Conservation (phyloP, 305 asterid genomes). For the Fraxinus sp. region DNA sequence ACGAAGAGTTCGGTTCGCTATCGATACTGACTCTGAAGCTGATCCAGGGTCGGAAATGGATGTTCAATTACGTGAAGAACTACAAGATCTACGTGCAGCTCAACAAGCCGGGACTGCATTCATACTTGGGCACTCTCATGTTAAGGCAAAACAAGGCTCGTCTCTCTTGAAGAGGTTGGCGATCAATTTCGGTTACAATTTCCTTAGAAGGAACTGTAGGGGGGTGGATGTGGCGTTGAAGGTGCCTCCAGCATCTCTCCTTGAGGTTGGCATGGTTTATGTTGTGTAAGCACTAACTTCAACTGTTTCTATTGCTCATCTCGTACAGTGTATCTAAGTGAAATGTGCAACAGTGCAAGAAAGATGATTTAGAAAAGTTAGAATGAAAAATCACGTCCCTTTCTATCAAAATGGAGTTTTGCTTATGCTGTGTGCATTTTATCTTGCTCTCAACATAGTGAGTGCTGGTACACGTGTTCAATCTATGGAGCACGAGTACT, state of each 20-base stretch:
- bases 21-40: slow-evolving; percentile 39
- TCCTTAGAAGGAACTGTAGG: slow-evolving; percentile 76
- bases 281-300: slow-evolving; percentile 40
- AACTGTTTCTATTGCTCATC: background rate
- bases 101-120: slow-evolving; percentile 83
- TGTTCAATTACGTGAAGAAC: slow-evolving; percentile 55
- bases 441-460: background rate
- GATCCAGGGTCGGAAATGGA: slow-evolving; percentile 42
- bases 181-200: slow-evolving; percentile 72
- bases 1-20: slow-evolving; percentile 58
- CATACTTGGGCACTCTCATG: slow-evolving; percentile 86
- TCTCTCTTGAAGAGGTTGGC: slow-evolving; percentile 74
- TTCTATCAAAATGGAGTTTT: background rate
- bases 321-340: background rate
- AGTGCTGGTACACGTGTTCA: too few relatives aligned
- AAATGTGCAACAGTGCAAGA: slow-evolving; percentile 9
- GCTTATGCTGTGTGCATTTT: background rate
- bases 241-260: slow-evolving; percentile 93
- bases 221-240: slow-evolving; percentile 87
- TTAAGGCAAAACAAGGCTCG: slow-evolving; percentile 78
- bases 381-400: background rate
- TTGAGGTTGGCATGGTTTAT: slow-evolving; percentile 96
- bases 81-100: slow-evolving; percentile 65
- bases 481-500: too few relatives aligned
- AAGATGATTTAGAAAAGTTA: background rate